Conservation (phyloP, 2,329 filamentous ascomycete genomes). For the Lachnellula subtilissima region DNA sequence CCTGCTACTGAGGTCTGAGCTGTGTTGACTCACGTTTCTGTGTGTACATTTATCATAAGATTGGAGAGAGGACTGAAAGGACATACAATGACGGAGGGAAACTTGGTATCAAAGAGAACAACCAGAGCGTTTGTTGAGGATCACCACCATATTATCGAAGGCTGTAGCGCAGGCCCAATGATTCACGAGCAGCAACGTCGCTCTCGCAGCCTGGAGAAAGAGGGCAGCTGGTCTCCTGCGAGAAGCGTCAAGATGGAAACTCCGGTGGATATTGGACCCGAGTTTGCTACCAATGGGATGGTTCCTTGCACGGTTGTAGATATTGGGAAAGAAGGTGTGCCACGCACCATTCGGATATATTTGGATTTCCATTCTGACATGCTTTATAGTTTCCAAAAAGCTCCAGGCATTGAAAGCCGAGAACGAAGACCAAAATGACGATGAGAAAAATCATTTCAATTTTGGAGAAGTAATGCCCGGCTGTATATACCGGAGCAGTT, state of each 20-base stretch:
- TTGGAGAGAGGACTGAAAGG: neutral
- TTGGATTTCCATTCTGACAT: constrained; percentile 8
- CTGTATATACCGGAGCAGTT: constrained; percentile 72
- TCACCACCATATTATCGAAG: constrained; percentile 6
- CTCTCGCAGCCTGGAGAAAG: constrained; percentile 9
- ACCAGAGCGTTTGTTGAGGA: constrained; percentile 19
- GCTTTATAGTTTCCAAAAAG: constrained; percentile 10
- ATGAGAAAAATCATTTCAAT: constrained; percentile 52
- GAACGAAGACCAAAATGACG: constrained; percentile 8
- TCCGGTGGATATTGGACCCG: constrained; percentile 15
- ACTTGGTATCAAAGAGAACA: constrained; percentile 19
- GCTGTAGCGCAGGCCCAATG: constrained; percentile 1
- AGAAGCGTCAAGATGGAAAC: constrained; percentile 2
- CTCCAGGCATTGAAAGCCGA: constrained; percentile 13
- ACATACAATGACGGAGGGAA: constrained; percentile 10
- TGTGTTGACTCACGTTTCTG: neutral
- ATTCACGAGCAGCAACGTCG: constrained; percentile 3
- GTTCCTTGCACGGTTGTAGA: constrained; percentile 15
- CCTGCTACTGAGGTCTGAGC: neutral
- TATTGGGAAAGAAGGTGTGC: constrained; percentile 18
- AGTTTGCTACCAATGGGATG: constrained; percentile 2
- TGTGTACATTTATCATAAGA: neutral
- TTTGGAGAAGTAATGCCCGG: constrained; percentile 71
- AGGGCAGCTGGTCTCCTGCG: constrained; percentile 5
- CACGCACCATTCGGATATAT: neutral